Percentiles rank a stretch among this genome's conserved stretches.
Conservation (phyloP, 1,284 basidiomycete genomes). For the Malassezia caprae region DNA sequence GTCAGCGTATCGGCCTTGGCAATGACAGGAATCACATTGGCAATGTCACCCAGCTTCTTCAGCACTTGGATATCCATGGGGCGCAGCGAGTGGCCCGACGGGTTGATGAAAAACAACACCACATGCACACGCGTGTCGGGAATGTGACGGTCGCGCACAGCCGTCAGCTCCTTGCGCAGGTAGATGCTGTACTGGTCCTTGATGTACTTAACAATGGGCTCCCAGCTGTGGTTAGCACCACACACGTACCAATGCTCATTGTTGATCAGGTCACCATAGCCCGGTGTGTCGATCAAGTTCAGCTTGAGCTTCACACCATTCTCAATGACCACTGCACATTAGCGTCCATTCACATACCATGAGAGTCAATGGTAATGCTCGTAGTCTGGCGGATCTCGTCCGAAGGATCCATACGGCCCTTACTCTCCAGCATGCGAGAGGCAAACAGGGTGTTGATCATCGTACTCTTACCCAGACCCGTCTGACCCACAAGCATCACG, state of each 20-base stretch:
- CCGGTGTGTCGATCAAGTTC: conserved; percentile 98
- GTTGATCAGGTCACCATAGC: conserved; percentile 96
- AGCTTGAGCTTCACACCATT: conserved; percentile 87
- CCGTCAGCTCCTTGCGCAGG: conserved; percentile 94
- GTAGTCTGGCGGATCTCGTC: conserved; percentile 86
- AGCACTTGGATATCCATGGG: conserved; percentile 90
- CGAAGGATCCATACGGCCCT: conserved; percentile 78
- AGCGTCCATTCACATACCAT: conserved; percentile 58
- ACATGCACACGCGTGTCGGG: conserved; percentile 97
- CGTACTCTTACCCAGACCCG: conserved; percentile 94
- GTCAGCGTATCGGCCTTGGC: conserved; percentile 96
- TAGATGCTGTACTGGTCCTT: conserved; percentile 98
- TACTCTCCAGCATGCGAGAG: conserved; percentile 91
- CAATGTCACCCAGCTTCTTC: conserved; percentile 96
- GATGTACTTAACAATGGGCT: conserved; percentile 96
- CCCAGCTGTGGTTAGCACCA: conserved; percentile 59
- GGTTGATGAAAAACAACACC: conserved; percentile 93
- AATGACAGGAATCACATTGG: conserved; percentile 96
- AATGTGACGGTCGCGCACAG: conserved; percentile 95
- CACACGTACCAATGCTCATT: conserved; percentile 82
- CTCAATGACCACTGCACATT: conserved; percentile 63
- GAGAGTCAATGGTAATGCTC: conserved; percentile 86
- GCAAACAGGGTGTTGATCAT: conserved; percentile 98
- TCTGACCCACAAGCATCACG: conserved; percentile 63
- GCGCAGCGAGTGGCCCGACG: conserved; percentile 41